Evolutionary conservation across 2,329 filamentous ascomycete species (phyloP).

Genomic region (Orbilia oligospora): DNA sequence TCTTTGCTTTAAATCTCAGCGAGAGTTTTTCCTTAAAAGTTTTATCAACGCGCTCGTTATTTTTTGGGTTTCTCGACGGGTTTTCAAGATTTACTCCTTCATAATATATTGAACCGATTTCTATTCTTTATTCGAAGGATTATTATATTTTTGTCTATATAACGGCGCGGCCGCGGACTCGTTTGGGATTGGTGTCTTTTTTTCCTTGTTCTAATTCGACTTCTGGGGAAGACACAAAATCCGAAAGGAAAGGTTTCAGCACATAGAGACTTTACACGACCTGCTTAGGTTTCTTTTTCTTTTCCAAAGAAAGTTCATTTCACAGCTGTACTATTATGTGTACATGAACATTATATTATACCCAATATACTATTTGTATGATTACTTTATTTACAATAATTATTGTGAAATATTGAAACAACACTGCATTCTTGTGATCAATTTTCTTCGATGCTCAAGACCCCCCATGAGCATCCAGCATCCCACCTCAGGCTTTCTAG

Average conservation of each 20-base stretch:
- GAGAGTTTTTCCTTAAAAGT: constrained; percentile 50
- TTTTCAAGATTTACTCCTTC: constrained; percentile 32
- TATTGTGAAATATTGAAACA: not conserved
- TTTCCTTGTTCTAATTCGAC: constrained; percentile 31
- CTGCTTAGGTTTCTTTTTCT: constrained; percentile 15
- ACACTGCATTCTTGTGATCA: no score
- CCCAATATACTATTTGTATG: constrained; percentile 51
- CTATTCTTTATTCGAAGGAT: constrained; percentile 19
- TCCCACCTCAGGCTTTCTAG: not conserved
- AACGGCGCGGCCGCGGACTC: constrained; percentile 32
- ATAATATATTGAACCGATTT: constrained; percentile 52
- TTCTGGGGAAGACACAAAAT: constrained; percentile 20
- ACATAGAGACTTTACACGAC: constrained; percentile 23
- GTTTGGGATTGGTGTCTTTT: constrained; percentile 17
- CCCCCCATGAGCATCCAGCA: not conserved
- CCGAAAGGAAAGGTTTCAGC: constrained; percentile 19
- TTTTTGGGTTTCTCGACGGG: constrained; percentile 26
- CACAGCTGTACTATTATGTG: constrained; percentile 58
- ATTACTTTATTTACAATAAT: constrained; percentile 27
- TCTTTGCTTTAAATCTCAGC: constrained; percentile 24
- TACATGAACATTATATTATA: constrained; percentile 53
- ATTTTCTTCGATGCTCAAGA: not conserved
- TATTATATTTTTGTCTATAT: constrained; percentile 21
- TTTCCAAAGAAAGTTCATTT: constrained; percentile 6
- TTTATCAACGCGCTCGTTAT: constrained; percentile 21